These are phyloP conservation scores for Hypoxylon trugodes DNA, from an alignment of 495 filamentous ascomycete genomes.

Conservation along the genomic window DNA sequence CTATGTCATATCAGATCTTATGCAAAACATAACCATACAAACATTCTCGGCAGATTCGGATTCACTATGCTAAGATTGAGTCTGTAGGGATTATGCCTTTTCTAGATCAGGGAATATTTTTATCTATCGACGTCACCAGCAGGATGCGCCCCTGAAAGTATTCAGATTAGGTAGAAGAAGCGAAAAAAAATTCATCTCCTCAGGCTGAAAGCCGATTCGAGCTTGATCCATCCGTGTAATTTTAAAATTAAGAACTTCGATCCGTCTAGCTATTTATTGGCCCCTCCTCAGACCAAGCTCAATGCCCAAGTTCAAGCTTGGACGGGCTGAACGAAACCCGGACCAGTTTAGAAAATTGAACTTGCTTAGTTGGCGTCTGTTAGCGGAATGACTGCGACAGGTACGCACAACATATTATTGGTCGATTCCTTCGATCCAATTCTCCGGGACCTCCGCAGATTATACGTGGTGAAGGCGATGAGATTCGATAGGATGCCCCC, in stretches of 20 bases:
- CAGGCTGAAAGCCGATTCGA: not conserved
- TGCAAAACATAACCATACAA: too few species aligned
- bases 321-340: constrained; percentile 3
- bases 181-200: not conserved
- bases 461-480: constrained; percentile 29
- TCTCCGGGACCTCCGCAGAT: constrained; percentile 35
- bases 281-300: constrained; percentile 16
- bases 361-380: not conserved
- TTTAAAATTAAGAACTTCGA: constrained; percentile 2
- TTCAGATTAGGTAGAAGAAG: too few species aligned
- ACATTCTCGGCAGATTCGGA: too few species aligned
- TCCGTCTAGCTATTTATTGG: constrained; percentile 11
- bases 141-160: constrained; percentile 10
- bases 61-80: constrained; percentile 3
- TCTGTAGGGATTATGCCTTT: not conserved
- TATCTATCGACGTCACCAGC: constrained; percentile 14
- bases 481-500: constrained; percentile 16
- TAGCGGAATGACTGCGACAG: constrained; percentile 22
- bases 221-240: constrained; percentile 4
- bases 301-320: constrained; percentile 2
- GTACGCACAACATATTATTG: constrained; percentile 26
- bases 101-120: constrained; percentile 5
- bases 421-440: constrained; percentile 20
- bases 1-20: not conserved
- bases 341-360: constrained; percentile 16